These are phyloP conservation scores for Epithele typhae DNA, from an alignment of 768 basidiomycete species.

Conservation along the genomic window DNA sequence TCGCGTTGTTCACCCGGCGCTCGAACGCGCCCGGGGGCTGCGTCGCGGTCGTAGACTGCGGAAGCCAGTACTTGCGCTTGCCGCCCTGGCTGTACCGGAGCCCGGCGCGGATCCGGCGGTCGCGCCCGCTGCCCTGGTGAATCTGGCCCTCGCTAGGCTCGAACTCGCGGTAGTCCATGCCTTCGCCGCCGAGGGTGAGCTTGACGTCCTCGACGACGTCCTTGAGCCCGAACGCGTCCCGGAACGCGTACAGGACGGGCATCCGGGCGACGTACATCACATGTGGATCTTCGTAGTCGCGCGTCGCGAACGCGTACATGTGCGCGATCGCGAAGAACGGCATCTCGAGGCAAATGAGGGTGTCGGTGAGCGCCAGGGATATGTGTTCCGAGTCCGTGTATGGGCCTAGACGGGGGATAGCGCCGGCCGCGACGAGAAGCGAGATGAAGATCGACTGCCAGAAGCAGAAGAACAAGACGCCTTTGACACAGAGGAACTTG, in stretches of 20 bases:
- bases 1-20: constrained; percentile 38
- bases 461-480: constrained; percentile 97
- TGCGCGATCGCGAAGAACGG: constrained; percentile 95
- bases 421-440: constrained; percentile 77
- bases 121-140: constrained; percentile 85
- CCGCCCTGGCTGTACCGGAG: constrained; percentile 91
- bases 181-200: constrained; percentile 77
- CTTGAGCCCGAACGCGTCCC: constrained; percentile 81
- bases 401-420: constrained; percentile 75
- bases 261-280: constrained; percentile 76
- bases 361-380: constrained; percentile 85
- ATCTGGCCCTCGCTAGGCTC: constrained; percentile 93
- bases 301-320: constrained; percentile 90
- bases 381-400: constrained; percentile 88
- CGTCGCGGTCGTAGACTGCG: constrained; percentile 48
- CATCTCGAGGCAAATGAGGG: constrained; percentile 95
- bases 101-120: constrained; percentile 85
- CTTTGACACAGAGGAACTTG: constrained; percentile 98
- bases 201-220: constrained; percentile 88
- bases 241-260: constrained; percentile 80
- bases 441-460: constrained; percentile 92
- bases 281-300: constrained; percentile 73
- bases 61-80: constrained; percentile 93
- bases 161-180: constrained; percentile 94
- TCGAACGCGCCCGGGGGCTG: constrained; percentile 36